Evolutionary conservation across 352 stramenopile genomes (phyloP).

Genomic region (Phytophthora idaei): DNA sequence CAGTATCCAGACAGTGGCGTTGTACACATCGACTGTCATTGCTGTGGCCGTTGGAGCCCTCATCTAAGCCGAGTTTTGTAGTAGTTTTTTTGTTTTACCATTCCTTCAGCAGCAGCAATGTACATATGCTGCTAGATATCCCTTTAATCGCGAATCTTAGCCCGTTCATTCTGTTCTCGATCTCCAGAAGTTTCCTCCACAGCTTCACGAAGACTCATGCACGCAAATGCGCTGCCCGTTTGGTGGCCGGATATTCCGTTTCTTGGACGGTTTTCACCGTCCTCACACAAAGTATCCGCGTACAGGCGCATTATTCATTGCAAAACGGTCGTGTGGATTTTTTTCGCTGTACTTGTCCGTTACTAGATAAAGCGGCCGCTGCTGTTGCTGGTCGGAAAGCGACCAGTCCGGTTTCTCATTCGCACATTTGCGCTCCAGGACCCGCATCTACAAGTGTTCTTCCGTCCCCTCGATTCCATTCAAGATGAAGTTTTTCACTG

Average conservation of each 20-base stretch:
- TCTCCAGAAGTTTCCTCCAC: background rate
- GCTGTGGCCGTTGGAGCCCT: constrained; percentile 18
- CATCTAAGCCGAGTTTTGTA: constrained; percentile 14
- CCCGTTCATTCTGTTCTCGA: background rate
- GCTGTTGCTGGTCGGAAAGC: background rate
- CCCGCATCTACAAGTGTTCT: constrained; percentile 22
- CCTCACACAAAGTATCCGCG: background rate
- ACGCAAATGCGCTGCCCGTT: background rate
- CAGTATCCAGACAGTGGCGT: constrained; percentile 9
- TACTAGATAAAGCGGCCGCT: constrained; percentile 2
- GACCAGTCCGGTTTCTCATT: constrained; percentile 25
- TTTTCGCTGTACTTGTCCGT: constrained; percentile 25
- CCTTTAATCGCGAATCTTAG: background rate
- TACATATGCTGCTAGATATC: constrained; percentile 17
- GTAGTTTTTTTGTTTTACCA: constrained; percentile 5
- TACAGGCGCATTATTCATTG: constrained; percentile 13
- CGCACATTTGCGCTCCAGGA: constrained; percentile 35
- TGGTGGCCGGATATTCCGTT: background rate
- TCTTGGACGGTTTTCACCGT: constrained; percentile 7
- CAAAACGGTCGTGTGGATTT: constrained; percentile 30
- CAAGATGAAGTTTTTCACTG: constrained; percentile 45
- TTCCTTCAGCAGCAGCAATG: background rate
- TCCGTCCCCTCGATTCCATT: background rate
- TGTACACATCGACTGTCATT: constrained; percentile 26
- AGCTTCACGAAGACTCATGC: background rate